phyloP scores from a whole-genome alignment of 2,329 filamentous ascomycete genomes.

The Trichoderma simmonsii region DNA sequence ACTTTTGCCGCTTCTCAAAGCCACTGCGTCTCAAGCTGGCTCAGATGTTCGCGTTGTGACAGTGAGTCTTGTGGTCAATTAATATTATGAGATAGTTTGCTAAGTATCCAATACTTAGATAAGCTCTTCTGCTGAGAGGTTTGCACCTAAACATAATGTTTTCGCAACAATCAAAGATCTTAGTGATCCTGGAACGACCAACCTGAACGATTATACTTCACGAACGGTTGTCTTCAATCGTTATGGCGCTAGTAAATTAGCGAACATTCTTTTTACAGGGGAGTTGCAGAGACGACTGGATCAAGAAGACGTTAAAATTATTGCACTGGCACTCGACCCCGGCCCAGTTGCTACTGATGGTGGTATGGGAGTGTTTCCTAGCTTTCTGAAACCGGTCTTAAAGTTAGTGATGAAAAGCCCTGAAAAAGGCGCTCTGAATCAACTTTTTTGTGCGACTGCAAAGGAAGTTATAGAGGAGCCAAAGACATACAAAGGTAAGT shows the following conservation, averaged over 20 bases:
- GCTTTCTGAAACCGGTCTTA: neutral
- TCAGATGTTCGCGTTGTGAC: neutral
- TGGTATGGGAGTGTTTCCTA: neutral
- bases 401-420: slow-evolving; percentile 7
- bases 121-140: neutral
- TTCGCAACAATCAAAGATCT: neutral
- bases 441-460: neutral
- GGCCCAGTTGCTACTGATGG: slow-evolving; percentile 2
- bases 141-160: neutral
- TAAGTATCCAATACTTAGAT: neutral
- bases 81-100: neutral
- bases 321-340: neutral
- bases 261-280: neutral
- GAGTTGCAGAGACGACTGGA: neutral
- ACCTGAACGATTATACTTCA: neutral
- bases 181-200: neutral
- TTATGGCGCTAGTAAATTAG: neutral
- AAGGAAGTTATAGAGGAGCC: neutral
- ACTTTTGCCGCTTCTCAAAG: neutral
- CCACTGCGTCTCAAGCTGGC: neutral
- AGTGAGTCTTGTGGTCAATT: neutral
- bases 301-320: neutral
- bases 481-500: neutral
- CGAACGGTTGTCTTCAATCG: neutral
- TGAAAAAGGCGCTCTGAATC: neutral